phyloP scores from a whole-genome alignment of 805 yeast genomes.

The Millerozyma miso region DNA sequence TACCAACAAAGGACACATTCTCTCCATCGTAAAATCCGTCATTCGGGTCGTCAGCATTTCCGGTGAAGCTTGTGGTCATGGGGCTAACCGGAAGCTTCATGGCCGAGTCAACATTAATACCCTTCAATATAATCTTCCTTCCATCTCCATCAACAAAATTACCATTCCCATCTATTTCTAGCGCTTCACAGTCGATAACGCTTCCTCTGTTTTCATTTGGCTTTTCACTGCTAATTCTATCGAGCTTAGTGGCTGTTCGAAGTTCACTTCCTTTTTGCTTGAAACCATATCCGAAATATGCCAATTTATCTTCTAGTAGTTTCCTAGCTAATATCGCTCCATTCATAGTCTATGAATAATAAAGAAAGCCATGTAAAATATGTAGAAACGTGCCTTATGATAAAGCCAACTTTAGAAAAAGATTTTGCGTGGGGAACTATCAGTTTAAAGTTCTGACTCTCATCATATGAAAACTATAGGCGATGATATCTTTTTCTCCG shows the following conservation, averaged over 20 bases:
- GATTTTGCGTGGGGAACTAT: too few relatives aligned
- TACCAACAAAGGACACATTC: slow-evolving; percentile 71
- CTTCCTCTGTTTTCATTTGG: slow-evolving; percentile 1
- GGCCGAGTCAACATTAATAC: slow-evolving; percentile 76
- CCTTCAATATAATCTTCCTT: slow-evolving; percentile 62
- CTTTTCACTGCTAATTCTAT: not conserved
- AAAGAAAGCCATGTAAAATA: too few relatives aligned
- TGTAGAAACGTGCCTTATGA: too few relatives aligned
- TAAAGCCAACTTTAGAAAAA: too few relatives aligned
- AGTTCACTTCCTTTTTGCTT: not conserved
- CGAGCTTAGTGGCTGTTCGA: not conserved
- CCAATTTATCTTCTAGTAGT: not conserved
- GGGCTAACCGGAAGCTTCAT: slow-evolving; percentile 69
- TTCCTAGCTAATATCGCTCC: not conserved
- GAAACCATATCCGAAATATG: not conserved
- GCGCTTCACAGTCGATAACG: slow-evolving; percentile 18
- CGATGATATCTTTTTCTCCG: too few relatives aligned
- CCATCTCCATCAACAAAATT: slow-evolving; percentile 55
- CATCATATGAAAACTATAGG: too few relatives aligned
- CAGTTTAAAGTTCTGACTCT: too few relatives aligned
- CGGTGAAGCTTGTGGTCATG: slow-evolving; percentile 36
- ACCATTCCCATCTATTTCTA: slow-evolving; percentile 38
- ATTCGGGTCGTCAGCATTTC: slow-evolving; percentile 29
- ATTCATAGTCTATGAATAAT: not conserved
- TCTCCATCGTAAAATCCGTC: slow-evolving; percentile 66